Percentiles rank a stretch among this genome's conserved stretches.
These are phyloP conservation scores for Colletotrichum sansevieriae DNA, from an alignment of 2,329 filamentous ascomycete species.

Conservation along the genomic window DNA sequence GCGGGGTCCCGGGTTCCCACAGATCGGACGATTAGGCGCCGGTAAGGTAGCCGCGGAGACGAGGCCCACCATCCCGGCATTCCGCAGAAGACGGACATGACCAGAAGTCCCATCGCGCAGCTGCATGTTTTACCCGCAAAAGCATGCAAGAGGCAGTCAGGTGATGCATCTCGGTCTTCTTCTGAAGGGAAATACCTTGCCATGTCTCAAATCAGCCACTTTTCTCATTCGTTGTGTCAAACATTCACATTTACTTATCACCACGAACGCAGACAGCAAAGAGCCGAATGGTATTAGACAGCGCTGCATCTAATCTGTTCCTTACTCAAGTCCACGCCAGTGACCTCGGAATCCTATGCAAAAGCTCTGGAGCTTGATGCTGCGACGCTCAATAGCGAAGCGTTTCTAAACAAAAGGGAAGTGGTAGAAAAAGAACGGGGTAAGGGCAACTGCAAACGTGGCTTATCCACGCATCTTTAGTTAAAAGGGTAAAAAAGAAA, in stretches of 20 bases:
- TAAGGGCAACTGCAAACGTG: neutral
- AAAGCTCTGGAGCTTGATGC: conserved; percentile 24
- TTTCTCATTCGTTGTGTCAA: neutral
- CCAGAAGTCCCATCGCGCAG: neutral
- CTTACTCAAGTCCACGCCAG: conserved; percentile 6
- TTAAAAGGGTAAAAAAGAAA: neutral
- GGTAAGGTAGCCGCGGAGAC: conserved; percentile 19
- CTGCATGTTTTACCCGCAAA: neutral
- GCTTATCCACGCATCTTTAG: conserved; percentile 35
- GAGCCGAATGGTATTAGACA: conserved; percentile 26
- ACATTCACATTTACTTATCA: neutral
- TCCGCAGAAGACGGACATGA: conserved; percentile 20
- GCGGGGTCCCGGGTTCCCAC: conserved; percentile 35
- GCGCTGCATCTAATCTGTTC: conserved; percentile 27
- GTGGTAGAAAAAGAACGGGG: neutral
- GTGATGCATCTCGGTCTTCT: neutral
- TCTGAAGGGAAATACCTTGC: neutral
- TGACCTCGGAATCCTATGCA: conserved; percentile 31
- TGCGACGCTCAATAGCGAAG: conserved; percentile 15
- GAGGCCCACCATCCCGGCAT: conserved; percentile 17
- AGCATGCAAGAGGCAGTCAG: neutral
- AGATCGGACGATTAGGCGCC: conserved; percentile 32
- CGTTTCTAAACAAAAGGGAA: conserved; percentile 36
- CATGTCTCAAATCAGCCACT: neutral
- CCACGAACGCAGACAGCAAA: neutral